Evolutionary conservation across 306 rosid species (phyloP).

Genomic region (Quercus agrifolia): DNA sequence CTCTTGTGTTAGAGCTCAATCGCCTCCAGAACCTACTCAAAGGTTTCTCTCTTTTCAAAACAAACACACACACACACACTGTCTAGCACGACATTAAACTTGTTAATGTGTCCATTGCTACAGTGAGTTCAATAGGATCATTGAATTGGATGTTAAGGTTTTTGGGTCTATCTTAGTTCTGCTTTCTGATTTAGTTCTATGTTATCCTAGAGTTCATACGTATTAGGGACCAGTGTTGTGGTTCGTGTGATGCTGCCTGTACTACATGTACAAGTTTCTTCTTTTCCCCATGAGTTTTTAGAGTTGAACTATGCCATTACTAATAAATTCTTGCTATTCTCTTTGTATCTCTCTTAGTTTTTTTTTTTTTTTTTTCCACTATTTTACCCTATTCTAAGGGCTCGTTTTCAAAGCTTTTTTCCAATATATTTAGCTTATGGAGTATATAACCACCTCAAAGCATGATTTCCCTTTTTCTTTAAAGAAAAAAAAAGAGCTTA

Average conservation of each 20-base stretch:
- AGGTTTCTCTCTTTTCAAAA: conserved; percentile 41
- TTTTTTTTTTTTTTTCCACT: no score
- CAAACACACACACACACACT: no score
- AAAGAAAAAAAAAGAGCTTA: neutral
- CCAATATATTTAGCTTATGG: no score
- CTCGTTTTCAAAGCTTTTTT: no score
- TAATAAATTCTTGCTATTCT: neutral
- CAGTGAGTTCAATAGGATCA: neutral
- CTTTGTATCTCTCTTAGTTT: no score
- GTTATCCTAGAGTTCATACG: neutral
- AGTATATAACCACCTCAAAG: no score
- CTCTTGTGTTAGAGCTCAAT: conserved; percentile 64
- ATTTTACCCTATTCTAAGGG: no score
- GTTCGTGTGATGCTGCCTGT: neutral
- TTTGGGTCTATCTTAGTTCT: neutral
- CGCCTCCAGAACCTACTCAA: conserved; percentile 61
- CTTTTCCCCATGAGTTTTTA: neutral
- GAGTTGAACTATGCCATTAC: neutral
- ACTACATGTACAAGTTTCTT: neutral
- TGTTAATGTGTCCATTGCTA: neutral
- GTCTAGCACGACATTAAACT: neutral
- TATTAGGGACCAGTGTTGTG: neutral
- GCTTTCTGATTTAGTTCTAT: neutral
- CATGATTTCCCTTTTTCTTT: no score
- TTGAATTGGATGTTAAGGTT: neutral